A percentile compares a stretch with the other conserved stretches of the same genome.
phyloP scores from a whole-genome alignment of 768 basidiomycete genomes.

The Boletus sp. region DNA sequence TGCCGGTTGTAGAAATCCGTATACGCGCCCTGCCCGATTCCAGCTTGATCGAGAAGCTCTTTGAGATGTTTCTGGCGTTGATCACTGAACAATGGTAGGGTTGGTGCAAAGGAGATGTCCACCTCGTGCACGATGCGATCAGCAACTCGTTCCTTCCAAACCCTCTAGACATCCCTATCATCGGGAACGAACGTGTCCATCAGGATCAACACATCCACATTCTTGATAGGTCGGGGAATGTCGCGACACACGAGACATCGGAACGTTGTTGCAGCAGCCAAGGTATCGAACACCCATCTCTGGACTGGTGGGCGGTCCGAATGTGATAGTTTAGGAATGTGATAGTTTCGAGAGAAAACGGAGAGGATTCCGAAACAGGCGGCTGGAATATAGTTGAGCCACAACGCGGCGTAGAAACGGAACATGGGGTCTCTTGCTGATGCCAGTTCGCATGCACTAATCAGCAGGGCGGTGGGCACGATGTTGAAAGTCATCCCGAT shows the following conservation, averaged over 20 bases:
- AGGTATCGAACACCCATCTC: conserved; percentile 2
- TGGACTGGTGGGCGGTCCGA: conserved; percentile 1
- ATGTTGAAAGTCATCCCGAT: too few species aligned
- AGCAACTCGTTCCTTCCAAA: conserved; percentile 1
- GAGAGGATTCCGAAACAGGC: too few species aligned
- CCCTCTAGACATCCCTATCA: background rate
- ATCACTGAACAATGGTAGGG: too few species aligned
- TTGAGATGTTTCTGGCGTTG: background rate
- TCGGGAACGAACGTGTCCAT: background rate
- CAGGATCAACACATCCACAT: background rate
- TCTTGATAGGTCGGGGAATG: background rate
- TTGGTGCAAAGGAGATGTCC: background rate
- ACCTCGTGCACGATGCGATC: conserved; percentile 1
- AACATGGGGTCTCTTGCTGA: too few species aligned
- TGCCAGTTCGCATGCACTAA: too few species aligned
- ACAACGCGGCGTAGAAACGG: too few species aligned
- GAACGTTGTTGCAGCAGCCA: conserved; percentile 5
- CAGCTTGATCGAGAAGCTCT: conserved; percentile 5
- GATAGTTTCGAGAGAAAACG: too few species aligned
- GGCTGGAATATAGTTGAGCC: too few species aligned
- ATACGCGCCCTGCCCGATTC: background rate
- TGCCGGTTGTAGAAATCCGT: too few species aligned
- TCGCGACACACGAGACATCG: conserved; percentile 3
- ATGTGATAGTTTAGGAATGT: too few species aligned
- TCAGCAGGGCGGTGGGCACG: too few species aligned